Evolutionary conservation across 2,329 filamentous ascomycete genomes (phyloP).

Genomic region (Alternaria postmessia): DNA sequence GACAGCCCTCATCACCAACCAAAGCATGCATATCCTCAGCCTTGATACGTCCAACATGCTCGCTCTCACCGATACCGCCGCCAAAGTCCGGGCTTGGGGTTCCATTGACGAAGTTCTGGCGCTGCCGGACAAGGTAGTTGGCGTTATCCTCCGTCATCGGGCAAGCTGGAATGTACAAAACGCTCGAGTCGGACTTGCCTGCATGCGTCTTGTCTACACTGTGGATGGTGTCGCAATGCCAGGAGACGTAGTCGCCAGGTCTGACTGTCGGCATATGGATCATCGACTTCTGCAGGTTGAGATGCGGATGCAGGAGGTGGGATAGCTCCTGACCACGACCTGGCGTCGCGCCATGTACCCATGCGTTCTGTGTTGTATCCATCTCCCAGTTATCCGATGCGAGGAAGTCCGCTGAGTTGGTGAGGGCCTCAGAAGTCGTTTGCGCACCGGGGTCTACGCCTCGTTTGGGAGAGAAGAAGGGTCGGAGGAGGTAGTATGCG

Average conservation of each 20-base stretch:
- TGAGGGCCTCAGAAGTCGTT: conserved; percentile 38
- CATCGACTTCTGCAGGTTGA: conserved; percentile 73
- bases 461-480: conserved; percentile 74
- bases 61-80: conserved; percentile 69
- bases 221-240: conserved; percentile 86
- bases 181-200: conserved; percentile 77
- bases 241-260: conserved; percentile 77
- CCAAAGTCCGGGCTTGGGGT: conserved; percentile 59
- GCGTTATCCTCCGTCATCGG: conserved; percentile 80
- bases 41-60: conserved; percentile 54
- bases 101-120: conserved; percentile 73
- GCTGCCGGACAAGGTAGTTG: conserved; percentile 73
- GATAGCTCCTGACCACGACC: conserved; percentile 76
- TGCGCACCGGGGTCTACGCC: conserved; percentile 45
- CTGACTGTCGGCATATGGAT: conserved; percentile 72
- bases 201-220: conserved; percentile 81
- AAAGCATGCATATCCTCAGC: conserved; percentile 50
- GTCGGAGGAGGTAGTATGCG: conserved; percentile 80
- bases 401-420: conserved; percentile 54
- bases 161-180: conserved; percentile 88
- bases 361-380: conserved; percentile 61
- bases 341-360: conserved; percentile 73
- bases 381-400: conserved; percentile 69
- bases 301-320: conserved; percentile 71
- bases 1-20: conserved; percentile 58